phyloP scores from a whole-genome alignment of 139 green algal genomes.

The Tetraselmis chui region DNA sequence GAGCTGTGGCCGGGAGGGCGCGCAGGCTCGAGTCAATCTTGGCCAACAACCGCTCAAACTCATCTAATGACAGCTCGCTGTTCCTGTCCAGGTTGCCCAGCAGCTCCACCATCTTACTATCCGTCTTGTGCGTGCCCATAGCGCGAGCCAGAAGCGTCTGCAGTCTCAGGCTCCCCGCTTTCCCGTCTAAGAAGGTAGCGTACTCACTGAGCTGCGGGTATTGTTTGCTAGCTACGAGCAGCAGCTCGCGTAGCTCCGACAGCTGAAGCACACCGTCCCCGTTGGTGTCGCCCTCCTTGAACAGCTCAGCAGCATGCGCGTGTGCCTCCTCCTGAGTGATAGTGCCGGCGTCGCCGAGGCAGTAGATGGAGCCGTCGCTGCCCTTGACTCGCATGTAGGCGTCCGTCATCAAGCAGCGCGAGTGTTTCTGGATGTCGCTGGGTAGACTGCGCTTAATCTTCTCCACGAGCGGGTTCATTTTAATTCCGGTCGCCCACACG shows the following conservation, averaged over 20 bases:
- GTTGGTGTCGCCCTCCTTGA: background rate
- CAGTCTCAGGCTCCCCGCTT: constrained; percentile 13
- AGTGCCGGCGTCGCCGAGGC: constrained; percentile 79
- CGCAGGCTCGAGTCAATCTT: constrained; percentile 62
- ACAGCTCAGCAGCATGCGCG: background rate
- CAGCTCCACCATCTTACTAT: constrained; percentile 5
- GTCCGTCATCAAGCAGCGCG: constrained; percentile 75
- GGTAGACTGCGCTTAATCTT: constrained; percentile 61
- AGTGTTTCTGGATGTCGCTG: constrained; percentile 68
- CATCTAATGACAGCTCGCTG: constrained; percentile 38
- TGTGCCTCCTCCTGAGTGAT: constrained; percentile 66
- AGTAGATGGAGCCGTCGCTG: constrained; percentile 71
- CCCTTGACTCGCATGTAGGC: constrained; percentile 76
- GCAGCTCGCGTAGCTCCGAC: constrained; percentile 12
- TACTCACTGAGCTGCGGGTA: constrained; percentile 81
- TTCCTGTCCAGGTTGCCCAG: constrained; percentile 28
- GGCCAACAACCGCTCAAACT: constrained; percentile 66
- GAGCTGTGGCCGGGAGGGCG: constrained; percentile 72
- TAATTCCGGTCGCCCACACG: constrained; percentile 86
- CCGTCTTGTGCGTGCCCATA: background rate
- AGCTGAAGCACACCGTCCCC: background rate
- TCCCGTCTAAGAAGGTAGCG: constrained; percentile 56
- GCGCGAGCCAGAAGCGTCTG: constrained; percentile 7
- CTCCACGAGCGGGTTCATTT: constrained; percentile 84
- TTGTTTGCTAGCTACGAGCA: constrained; percentile 45